These are phyloP conservation scores for Thymus mandschuricus DNA, from an alignment of 257 asterid genomes.

Conservation along the genomic window DNA sequence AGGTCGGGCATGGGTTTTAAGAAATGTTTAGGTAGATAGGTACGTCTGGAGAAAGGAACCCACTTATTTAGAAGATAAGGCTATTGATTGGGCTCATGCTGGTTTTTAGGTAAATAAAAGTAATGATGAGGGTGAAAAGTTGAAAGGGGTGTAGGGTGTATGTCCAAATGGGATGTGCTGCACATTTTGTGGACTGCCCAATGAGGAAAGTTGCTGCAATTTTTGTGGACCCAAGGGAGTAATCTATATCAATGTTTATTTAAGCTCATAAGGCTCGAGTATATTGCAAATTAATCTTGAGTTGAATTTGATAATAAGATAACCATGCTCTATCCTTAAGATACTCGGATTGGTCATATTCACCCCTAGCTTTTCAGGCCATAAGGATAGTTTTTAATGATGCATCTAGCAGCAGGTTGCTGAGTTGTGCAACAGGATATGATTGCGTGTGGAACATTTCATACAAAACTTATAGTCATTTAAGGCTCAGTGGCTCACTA, in stretches of 20 bases:
- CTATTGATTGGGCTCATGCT: too few species aligned
- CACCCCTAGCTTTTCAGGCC: conserved; percentile 5
- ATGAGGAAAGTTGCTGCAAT: too few species aligned
- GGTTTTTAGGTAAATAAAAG: too few species aligned
- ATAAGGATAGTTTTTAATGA: conserved; percentile 11
- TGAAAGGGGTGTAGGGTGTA: too few species aligned
- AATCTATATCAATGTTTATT: not conserved
- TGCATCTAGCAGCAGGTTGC: not conserved
- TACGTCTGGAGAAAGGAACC: too few species aligned
- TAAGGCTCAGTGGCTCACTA: not conserved
- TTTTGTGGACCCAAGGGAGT: too few species aligned
- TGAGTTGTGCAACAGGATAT: conserved; percentile 12
- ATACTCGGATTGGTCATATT: not conserved
- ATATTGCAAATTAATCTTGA: not conserved
- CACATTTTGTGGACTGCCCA: too few species aligned
- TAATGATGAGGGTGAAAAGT: too few species aligned
- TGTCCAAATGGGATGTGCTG: too few species aligned
- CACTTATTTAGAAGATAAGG: too few species aligned
- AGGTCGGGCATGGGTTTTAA: too few species aligned
- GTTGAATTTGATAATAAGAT: not conserved
- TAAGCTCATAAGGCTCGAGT: not conserved
- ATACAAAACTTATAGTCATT: not conserved
- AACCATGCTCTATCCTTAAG: not conserved
- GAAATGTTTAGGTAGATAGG: too few species aligned
- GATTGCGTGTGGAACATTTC: not conserved